Percentiles rank a stretch among this genome's conserved stretches.
Conservation (phyloP, 2,329 filamentous ascomycete species). For the Tolypocladium tundrense region DNA sequence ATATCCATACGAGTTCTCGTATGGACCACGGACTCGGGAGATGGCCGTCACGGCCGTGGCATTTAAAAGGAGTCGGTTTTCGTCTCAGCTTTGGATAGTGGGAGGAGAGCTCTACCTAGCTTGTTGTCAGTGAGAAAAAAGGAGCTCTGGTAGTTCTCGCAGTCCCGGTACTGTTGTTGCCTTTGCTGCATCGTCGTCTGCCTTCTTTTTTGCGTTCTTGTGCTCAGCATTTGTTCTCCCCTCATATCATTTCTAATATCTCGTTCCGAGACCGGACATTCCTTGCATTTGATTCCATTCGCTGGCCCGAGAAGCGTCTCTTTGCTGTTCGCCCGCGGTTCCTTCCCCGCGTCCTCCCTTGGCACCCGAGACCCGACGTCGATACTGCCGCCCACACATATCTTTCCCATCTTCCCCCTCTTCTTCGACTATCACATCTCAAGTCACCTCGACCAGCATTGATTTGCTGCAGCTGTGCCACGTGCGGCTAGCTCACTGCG, state of each 20-base stretch:
- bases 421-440: neutral
- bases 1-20: too few relatives aligned
- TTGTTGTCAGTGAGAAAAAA: neutral
- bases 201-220: neutral
- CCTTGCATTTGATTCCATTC: neutral
- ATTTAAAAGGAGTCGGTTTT: neutral
- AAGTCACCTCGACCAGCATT: neutral
- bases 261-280: neutral
- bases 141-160: neutral
- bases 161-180: neutral
- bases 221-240: neutral
- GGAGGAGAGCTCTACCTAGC: neutral
- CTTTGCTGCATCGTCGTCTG: neutral
- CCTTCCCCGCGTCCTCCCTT: neutral
- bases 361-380: neutral
- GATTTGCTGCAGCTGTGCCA: constrained; percentile 1
- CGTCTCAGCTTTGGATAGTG: neutral
- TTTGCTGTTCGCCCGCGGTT: neutral
- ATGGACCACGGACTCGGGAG: neutral
- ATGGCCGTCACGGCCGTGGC: neutral
- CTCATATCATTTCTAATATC: neutral
- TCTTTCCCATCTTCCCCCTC: neutral
- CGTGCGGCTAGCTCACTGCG: neutral
- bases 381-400: neutral
- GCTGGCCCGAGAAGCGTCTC: neutral